Evolutionary conservation across 768 basidiomycete species (phyloP), one percentile per base, ranked within the genome.

Genomic region (Rhizopogon rudus): DNA sequence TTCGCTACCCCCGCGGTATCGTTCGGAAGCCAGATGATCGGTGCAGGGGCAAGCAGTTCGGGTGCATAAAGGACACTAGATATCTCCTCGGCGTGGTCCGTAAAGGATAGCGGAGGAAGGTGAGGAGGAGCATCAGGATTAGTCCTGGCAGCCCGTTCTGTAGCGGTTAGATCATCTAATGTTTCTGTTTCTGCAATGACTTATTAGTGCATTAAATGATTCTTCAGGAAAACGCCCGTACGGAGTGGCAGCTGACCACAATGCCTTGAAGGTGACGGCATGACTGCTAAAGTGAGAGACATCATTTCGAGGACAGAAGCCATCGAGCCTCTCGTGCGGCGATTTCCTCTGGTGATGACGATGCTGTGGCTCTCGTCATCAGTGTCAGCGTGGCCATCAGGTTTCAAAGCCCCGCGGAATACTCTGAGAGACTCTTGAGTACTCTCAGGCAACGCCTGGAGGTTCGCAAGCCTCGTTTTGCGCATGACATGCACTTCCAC

Each of bases 251-350:
- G 74, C 51, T 85, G 77, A 5, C 86, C 85, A 51, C 79, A 76
- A 48, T 73, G 67, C 41, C 77, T 76, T 20, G 79, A 77, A 9
- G 77, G 72, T 3, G 83, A 79, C 3, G 88, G 88, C 75, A 81
- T 80, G 6, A 90, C 87, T 5, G 88, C 87, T 41, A 91, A 74
- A 16, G 88, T 90, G 54, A 82, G 61, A 57, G 86, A 84, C 86
- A 92, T 90, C 87, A 92, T 88, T 65, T 91, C 88, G 56, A 92
- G 73, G 48, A 92, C 87, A 40, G 85, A 86, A 5, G 88, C 87
- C 75, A 90, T 87, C 3, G 88, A 91, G 6, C 86, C 84, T 55
- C 88, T 80, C 41, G 76, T 66, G 25, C 79, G 73, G 43, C 69
- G 65, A 31, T 52, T 51, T n/a, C 64, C 64, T 20, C 71, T 70